A percentile compares a stretch with the other conserved stretches of the same genome.
Evolutionary conservation across 345 rosid genomes (phyloP).

Genomic region (Hirschfeldia incana): DNA sequence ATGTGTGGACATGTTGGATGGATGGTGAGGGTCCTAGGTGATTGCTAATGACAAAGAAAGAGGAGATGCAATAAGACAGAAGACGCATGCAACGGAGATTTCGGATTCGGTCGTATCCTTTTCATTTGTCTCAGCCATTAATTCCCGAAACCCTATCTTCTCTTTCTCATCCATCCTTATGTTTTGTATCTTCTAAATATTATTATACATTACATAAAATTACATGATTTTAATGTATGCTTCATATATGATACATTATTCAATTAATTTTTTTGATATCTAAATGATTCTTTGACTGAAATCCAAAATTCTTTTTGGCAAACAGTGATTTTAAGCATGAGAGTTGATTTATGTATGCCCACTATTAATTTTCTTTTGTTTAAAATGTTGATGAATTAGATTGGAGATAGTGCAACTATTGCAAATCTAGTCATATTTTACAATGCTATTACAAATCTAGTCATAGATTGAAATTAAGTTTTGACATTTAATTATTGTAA

Average conservation of each 20-base stretch:
- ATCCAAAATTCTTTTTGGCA: not conserved
- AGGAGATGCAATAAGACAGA: constrained; percentile 29
- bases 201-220: not conserved
- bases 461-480: not conserved
- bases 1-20: constrained; percentile 25
- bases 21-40: constrained; percentile 2
- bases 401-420: not conserved
- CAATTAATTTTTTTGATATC: not conserved
- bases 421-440: not conserved
- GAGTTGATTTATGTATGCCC: constrained; percentile 5
- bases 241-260: not conserved
- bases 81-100: constrained; percentile 34
- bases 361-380: not conserved
- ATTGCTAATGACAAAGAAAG: constrained; percentile 27
- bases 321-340: not conserved
- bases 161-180: constrained; percentile 17
- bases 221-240: not conserved
- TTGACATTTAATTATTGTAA: not conserved
- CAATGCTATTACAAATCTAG: not conserved
- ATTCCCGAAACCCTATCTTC: constrained; percentile 34
- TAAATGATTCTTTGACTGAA: not conserved
- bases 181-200: not conserved
- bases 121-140: constrained; percentile 41
- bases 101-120: constrained; percentile 39
- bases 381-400: not conserved